Evolutionary conservation across 1,284 basidiomycete genomes (phyloP), one percentile per base, ranked within the genome.

Genomic region (Naganishia sp.): DNA sequence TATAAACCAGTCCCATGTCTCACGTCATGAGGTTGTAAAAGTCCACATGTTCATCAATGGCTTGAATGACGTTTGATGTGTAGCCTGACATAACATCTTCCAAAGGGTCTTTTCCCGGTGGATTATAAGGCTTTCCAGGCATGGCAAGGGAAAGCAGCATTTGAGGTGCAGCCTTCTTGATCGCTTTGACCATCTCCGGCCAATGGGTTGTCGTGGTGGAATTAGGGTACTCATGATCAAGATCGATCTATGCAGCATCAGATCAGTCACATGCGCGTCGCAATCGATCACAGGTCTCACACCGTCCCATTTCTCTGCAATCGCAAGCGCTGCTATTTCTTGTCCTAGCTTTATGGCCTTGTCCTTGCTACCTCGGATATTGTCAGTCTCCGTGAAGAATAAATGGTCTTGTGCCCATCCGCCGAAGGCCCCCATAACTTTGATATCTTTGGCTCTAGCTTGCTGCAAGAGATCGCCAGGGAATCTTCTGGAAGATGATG

Each of bases 1-100:
- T 3, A 7, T 31, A 4, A 2, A 13, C n/a, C 13, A 25, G 6
- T 25, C 25, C 18, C 21, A 25, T 18, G 5, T 39, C 56, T 36
- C 36, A 61, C 48, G 57, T 50, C 57, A 61, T 61, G 36, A 61
- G 5, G 36, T 61, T 61, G 25, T 42, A 50, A 21, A 61, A 61
- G n/a, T 50, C 48, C 6, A 61, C 28, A 5, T 28, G 28, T 28
- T 28, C 28, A 28, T 28, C 28, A 28, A 28, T 28, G 3, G 28
- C 28, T 28, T 5, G 3, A 28, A 28, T 28, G 2, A 28, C 28
- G 28, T 5, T 5, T 28, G 28, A 2, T 28, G 28, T 28, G 1
- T 28, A 28, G 28, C 28, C 28, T 28, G 28, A 28, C 28, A 28
- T 28, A 28, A 28, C 28, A 10, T 49, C 46, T 3, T 49, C 23